phyloP scores from a whole-genome alignment of 2,329 filamentous ascomycete species.

The Aspergillus pseudoviridinutans region DNA sequence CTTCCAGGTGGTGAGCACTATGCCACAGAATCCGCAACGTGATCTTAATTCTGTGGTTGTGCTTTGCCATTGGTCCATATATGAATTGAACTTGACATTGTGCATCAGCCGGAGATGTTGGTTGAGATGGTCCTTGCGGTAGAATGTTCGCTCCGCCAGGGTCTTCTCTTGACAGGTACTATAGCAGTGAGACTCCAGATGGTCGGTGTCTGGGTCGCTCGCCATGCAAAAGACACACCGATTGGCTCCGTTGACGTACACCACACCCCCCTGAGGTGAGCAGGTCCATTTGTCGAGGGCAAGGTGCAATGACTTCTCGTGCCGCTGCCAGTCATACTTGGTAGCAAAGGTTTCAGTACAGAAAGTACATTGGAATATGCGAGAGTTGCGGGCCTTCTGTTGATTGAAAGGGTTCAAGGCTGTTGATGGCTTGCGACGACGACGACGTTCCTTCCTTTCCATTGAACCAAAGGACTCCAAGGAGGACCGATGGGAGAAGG shows the following conservation, averaged over 20 bases:
- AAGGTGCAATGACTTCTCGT: constrained; percentile 56
- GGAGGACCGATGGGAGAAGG: constrained; percentile 54
- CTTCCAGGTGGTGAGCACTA: constrained; percentile 42
- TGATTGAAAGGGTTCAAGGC: constrained; percentile 38
- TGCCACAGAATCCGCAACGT: constrained; percentile 42
- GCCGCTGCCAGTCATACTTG: constrained; percentile 58
- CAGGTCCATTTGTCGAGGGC: constrained; percentile 58
- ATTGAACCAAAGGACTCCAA: constrained; percentile 55
- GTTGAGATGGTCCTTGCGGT: constrained; percentile 59
- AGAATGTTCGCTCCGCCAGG: constrained; percentile 57
- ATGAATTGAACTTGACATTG: constrained; percentile 50
- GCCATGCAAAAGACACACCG: constrained; percentile 58
- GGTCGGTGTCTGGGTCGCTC: constrained; percentile 51
- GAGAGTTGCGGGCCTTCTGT: constrained; percentile 39
- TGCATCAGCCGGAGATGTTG: constrained; percentile 61
- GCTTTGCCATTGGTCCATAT: constrained; percentile 59
- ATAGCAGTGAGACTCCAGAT: constrained; percentile 59
- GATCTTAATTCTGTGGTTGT: constrained; percentile 52
- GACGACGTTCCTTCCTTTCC: constrained; percentile 56
- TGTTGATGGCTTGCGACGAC: constrained; percentile 48
- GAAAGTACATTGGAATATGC: constrained; percentile 57
- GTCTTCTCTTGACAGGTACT: constrained; percentile 58
- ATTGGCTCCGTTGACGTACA: constrained; percentile 47
- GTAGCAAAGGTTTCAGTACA: constrained; percentile 54
- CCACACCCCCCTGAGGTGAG: constrained; percentile 53